Conservation (phyloP, 805 yeast species). For the Yamadazyma kitorensis region DNA sequence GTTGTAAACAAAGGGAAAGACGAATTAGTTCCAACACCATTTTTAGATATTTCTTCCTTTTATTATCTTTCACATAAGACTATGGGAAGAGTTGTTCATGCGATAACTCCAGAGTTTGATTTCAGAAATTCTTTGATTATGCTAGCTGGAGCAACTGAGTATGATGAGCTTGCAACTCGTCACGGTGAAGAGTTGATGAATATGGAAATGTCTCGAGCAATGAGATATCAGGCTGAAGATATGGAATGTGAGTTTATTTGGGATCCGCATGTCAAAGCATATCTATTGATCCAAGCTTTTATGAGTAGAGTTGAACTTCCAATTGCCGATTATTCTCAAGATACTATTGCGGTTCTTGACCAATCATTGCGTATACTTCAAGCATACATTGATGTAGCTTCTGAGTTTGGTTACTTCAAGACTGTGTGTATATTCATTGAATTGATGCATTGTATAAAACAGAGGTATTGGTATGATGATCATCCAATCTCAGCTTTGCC, state of each 20-base stretch:
- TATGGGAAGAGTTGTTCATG: constrained; percentile 61
- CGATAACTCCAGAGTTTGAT: constrained; percentile 43
- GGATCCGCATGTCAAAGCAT: constrained; percentile 86
- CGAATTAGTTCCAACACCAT: constrained; percentile 68
- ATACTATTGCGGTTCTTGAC: constrained; percentile 88
- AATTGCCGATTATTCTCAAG: constrained; percentile 92
- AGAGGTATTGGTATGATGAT: constrained; percentile 82
- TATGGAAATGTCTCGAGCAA: constrained; percentile 73
- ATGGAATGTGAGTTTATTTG: constrained; percentile 63
- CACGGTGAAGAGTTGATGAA: constrained; percentile 90
- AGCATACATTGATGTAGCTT: constrained; percentile 85
- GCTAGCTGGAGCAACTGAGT: constrained; percentile 67
- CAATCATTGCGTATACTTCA: constrained; percentile 92
- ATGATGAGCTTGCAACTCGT: constrained; percentile 83
- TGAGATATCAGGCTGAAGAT: constrained; percentile 61
- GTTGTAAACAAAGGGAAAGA: constrained; percentile 48
- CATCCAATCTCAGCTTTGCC: constrained; percentile 61
- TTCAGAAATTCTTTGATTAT: constrained; percentile 64
- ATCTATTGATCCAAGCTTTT: constrained; percentile 67
- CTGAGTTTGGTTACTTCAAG: constrained; percentile 72
- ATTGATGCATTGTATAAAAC: constrained; percentile 85
- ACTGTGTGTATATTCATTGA: constrained; percentile 61
- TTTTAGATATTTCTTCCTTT: constrained; percentile 80
- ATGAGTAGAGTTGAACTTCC: constrained; percentile 76
- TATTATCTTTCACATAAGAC: constrained; percentile 93